Evolutionary conservation across 139 green algal species (phyloP).

Genomic region (Eudorina sp.): DNA sequence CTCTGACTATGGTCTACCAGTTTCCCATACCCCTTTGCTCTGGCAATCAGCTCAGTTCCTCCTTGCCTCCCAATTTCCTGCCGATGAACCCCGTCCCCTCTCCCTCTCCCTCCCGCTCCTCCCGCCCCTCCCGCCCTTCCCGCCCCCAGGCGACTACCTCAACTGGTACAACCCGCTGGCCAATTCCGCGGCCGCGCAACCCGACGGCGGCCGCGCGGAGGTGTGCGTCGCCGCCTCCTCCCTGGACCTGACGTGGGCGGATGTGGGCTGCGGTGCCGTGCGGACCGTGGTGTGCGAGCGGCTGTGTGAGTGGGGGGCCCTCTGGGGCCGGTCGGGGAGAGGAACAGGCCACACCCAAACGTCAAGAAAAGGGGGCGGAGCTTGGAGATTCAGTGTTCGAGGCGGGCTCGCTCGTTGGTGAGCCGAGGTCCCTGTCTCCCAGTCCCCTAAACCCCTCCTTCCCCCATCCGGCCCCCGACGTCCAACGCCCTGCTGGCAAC

Average conservation of each 20-base stretch:
- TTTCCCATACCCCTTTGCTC: too few relatives aligned
- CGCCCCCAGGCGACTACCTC: not conserved
- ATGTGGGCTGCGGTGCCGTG: not conserved
- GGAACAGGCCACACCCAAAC: too few relatives aligned
- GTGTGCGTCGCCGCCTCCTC: not conserved
- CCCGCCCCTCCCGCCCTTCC: too few relatives aligned
- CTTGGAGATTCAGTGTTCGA: too few relatives aligned
- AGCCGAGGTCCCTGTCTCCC: too few relatives aligned
- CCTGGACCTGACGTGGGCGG: not conserved
- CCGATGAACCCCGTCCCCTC: not conserved
- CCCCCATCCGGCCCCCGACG: too few relatives aligned
- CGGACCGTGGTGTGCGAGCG: not conserved
- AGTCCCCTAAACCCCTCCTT: too few relatives aligned
- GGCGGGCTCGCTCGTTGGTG: too few relatives aligned
- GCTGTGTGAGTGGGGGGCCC: not conserved
- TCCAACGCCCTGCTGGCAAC: too few relatives aligned
- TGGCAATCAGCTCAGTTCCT: not conserved
- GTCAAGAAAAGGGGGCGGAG: too few relatives aligned
- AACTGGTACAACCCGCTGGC: not conserved
- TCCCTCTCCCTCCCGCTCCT: not conserved
- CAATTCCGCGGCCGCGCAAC: not conserved
- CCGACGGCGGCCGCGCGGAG: not conserved
- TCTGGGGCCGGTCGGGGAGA: too few relatives aligned
- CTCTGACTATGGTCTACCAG: too few relatives aligned
- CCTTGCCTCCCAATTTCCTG: not conserved